These are phyloP conservation scores for Ceratopteris richardii DNA, from an alignment of 75 land plant genomes.

Conservation along the genomic window DNA sequence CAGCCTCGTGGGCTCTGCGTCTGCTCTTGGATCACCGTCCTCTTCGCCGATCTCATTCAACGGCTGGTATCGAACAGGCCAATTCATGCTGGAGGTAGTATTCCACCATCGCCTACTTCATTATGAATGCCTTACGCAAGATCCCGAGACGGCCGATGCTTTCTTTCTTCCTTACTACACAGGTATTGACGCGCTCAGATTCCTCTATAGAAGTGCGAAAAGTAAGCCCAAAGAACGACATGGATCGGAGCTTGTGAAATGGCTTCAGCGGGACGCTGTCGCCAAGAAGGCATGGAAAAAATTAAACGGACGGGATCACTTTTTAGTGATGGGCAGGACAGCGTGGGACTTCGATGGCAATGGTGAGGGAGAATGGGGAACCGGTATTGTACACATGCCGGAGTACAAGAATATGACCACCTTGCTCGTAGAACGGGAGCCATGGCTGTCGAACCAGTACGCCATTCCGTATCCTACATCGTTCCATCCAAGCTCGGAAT, in stretches of 20 bases:
- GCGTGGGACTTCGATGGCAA: slow-evolving; percentile 25
- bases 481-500: slow-evolving; percentile 25
- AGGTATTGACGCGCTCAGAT: slow-evolving; percentile 47
- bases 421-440: slow-evolving; percentile 20
- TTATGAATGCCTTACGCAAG: slow-evolving; percentile 46
- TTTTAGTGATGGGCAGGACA: slow-evolving; percentile 18
- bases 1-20: too few species aligned
- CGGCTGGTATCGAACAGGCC: slow-evolving; percentile 49
- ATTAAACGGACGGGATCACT: neutral
- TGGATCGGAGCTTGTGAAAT: too few species aligned
- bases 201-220: too few species aligned
- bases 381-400: neutral
- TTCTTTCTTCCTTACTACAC: slow-evolving; percentile 59
- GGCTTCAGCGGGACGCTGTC: too few species aligned
- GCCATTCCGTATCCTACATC: slow-evolving; percentile 27
- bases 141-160: slow-evolving; percentile 38
- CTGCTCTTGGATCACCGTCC: too few species aligned
- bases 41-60: too few species aligned
- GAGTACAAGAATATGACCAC: slow-evolving; percentile 14
- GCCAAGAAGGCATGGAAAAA: slow-evolving; percentile 9
- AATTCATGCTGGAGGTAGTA: slow-evolving; percentile 57
- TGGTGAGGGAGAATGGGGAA: slow-evolving; percentile 17
- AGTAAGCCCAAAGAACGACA: too few species aligned
- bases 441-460: neutral
- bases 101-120: slow-evolving; percentile 57